These are phyloP conservation scores for Kwoniella dendrophila DNA, from an alignment of 768 basidiomycete species.

Conservation along the genomic window DNA sequence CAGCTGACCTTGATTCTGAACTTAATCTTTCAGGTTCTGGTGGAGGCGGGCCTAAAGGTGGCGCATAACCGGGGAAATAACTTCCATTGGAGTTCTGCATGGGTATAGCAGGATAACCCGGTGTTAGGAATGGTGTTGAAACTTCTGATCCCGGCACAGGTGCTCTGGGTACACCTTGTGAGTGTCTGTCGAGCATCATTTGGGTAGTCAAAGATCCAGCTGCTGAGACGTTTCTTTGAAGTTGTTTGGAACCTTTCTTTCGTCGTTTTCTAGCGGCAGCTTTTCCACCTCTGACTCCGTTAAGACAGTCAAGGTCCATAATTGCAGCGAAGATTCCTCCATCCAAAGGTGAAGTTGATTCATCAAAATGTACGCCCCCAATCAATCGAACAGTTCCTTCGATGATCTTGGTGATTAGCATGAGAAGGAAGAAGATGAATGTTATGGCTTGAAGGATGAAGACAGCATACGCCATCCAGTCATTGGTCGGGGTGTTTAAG, in stretches of 20 bases:
- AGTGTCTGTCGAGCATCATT: conserved; percentile 55
- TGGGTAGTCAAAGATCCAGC: conserved; percentile 52
- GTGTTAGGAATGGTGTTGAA: conserved; percentile 31
- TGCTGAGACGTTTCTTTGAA: conserved; percentile 48
- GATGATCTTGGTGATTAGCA: conserved; percentile 79
- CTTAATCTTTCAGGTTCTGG: conserved; percentile 27
- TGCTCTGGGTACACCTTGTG: conserved; percentile 35
- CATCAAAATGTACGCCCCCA: conserved; percentile 79
- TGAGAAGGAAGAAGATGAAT: conserved; percentile 76
- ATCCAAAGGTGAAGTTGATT: conserved; percentile 75
- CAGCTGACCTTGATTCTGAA: conserved; percentile 62
- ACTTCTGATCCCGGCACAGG: conserved; percentile 20
- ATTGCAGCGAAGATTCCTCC: conserved; percentile 71
- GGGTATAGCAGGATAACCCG: conserved; percentile 15
- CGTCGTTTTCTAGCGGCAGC: conserved; percentile 45
- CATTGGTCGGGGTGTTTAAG: conserved; percentile 74
- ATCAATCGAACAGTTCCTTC: conserved; percentile 80
- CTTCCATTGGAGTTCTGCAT: conserved; percentile 17
- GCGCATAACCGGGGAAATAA: conserved; percentile 34
- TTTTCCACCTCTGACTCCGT: conserved; percentile 63
- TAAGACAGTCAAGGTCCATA: conserved; percentile 76
- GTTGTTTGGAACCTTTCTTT: conserved; percentile 43
- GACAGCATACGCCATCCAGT: conserved; percentile 94
- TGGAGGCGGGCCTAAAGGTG: conserved; percentile 38
- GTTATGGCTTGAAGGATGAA: conserved; percentile 76